phyloP scores from a whole-genome alignment of 805 yeast species.

The Sungouiozyma ichnusensis region DNA sequence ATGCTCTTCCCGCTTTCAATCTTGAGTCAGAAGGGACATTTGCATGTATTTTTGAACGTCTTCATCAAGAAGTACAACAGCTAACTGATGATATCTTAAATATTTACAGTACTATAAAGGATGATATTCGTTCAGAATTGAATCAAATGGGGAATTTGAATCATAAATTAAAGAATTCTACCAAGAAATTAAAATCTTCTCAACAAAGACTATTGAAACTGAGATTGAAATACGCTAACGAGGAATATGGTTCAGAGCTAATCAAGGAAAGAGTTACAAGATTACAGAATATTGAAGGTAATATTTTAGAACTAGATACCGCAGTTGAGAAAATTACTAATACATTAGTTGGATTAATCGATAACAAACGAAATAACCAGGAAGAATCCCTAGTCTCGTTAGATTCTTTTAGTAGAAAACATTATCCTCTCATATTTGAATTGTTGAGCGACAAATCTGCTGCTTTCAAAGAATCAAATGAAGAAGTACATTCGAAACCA shows the following conservation, averaged over 20 bases:
- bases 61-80: conserved; percentile 15
- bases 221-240: conserved; percentile 9
- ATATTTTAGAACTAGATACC: conserved; percentile 7
- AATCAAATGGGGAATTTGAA: conserved; percentile 22
- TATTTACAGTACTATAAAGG: conserved; percentile 16
- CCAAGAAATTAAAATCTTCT: conserved; percentile 14
- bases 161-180: conserved; percentile 14
- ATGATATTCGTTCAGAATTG: conserved; percentile 25
- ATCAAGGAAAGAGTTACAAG: conserved; percentile 6
- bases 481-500: conserved; percentile 6
- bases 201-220: conserved; percentile 9
- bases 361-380: neutral
- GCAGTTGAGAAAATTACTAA: neutral
- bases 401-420: conserved; percentile 32
- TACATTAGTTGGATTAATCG: neutral
- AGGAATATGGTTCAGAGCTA: conserved; percentile 5
- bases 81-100: conserved; percentile 13
- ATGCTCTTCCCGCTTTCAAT: conserved; percentile 9
- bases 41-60: conserved; percentile 17
- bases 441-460: conserved; percentile 13
- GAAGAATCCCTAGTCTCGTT: conserved; percentile 11
- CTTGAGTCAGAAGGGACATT: conserved; percentile 10
- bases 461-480: conserved; percentile 11
- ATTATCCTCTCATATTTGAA: conserved; percentile 34
- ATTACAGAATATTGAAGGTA: conserved; percentile 5